Base-by-base conservation (phyloP, 148 eudicot species). In the Chenopodium berlandieri region DNA sequence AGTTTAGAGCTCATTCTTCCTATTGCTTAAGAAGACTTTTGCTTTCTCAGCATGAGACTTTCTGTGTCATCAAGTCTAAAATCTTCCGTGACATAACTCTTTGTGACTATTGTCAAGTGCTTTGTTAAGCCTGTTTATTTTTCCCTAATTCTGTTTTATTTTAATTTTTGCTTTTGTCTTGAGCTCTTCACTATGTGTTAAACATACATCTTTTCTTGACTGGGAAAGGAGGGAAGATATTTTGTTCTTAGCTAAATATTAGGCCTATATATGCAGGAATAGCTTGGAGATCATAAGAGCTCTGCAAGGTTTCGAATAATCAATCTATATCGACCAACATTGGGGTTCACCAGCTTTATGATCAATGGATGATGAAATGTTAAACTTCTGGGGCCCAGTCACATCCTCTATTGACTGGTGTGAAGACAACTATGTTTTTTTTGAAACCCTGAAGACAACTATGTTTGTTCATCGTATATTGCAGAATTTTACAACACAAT, bases 401-500 rank as follows among this genome's bases (percentile, higher is more conserved):
- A 83, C 85, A 64, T 83, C 85, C 44, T 78, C 91, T 12, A 81
- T 84, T 25, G 93, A 91, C 79, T 89, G 87, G 79, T 91, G 93
- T 66, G 93, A 91, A 83, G 82, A 79, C 74, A 89, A 89, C 66
- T 89, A 91, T 71, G 90, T 79, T 19, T 63, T 27, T 27, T 27
- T 27, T 27, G 30, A 27, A 27, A 27, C 30, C 30, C 30, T 66
- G 93, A 91, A 83, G 82, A 79, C 74, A 89, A 89, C 66, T 89
- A 91, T 71, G 90, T 79, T 19, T 63, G 78, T 78, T 91, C 91
- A n/a, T 81, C 92, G n/a, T 88, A 85, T 76, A 73, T 89, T 85
- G 91, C 90, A 62, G 94, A 89, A 73, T 85, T 89, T 71, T 91
- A 71, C 85, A 91, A 88, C 86, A 91, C 91, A 44, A 77, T 88